Evolutionary conservation across 768 basidiomycete genomes (phyloP).

Genomic region (Rhodotorula graminis): DNA sequence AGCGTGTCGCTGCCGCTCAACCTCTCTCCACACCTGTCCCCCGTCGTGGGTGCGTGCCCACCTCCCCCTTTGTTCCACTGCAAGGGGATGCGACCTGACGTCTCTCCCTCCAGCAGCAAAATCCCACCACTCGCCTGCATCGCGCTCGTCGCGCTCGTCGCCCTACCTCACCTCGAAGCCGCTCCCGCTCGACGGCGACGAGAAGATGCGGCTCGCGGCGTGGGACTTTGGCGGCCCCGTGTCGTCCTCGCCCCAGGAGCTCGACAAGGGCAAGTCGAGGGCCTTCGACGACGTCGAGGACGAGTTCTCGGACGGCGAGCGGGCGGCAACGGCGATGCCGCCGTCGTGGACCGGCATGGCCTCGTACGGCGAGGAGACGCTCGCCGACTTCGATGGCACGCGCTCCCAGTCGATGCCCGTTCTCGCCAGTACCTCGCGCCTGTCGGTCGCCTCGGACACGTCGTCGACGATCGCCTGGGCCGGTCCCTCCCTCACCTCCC

Average conservation of each 20-base stretch:
- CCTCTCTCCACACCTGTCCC: neutral
- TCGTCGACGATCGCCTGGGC: neutral
- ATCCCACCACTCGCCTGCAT: neutral
- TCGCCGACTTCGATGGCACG: neutral
- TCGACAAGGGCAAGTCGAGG: neutral
- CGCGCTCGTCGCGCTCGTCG: neutral
- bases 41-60: neutral
- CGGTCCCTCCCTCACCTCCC: neutral
- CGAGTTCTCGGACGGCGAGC: no score
- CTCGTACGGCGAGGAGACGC: neutral
- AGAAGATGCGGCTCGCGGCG: constrained; percentile 1
- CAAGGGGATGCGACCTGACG: neutral
- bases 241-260: neutral
- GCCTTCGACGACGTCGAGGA: neutral
- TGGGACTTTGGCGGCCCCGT: constrained; percentile 4
- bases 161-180: neutral
- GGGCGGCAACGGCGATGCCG: no score
- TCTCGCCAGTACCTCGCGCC: neutral
- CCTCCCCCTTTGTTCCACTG: neutral
- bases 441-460: neutral
- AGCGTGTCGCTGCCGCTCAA: neutral
- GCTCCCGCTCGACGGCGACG: neutral
- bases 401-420: neutral
- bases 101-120: neutral
- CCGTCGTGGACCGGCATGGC: no score